These are phyloP conservation scores for Straminergon stramineum DNA, from an alignment of 225 moss, liverwort and hornwort species.

Conservation along the genomic window DNA sequence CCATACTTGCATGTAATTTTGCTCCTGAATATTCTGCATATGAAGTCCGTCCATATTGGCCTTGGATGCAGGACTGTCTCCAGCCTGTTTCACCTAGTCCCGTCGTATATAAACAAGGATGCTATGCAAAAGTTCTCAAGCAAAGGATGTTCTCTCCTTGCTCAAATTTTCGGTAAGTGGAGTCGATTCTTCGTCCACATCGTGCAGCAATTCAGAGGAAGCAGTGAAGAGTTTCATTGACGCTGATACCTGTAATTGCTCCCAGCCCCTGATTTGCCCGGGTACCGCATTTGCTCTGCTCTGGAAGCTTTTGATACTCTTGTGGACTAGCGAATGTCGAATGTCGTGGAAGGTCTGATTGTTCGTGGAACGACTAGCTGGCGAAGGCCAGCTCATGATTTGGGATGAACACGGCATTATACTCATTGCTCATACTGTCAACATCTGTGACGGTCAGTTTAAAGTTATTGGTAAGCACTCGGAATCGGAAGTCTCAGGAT, in stretches of 20 bases:
- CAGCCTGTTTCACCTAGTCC: background rate
- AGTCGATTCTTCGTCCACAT: background rate
- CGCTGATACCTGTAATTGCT: slow-evolving; percentile 49
- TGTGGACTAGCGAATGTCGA: slow-evolving; percentile 45
- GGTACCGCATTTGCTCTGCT: slow-evolving; percentile 21
- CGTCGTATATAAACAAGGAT: too few species aligned
- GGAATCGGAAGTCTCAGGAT: background rate
- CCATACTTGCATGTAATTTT: too few species aligned
- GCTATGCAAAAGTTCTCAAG: too few species aligned
- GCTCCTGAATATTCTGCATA: too few species aligned
- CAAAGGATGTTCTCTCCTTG: background rate
- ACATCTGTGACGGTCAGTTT: slow-evolving; percentile 42
- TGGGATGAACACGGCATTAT: too few species aligned
- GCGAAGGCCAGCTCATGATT: too few species aligned
- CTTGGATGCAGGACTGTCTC: too few species aligned
- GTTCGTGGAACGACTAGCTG: slow-evolving; percentile 83
- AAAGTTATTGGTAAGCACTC: slow-evolving; percentile 46
- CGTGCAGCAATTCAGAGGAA: slow-evolving; percentile 49
- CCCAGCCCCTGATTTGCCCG: too few species aligned
- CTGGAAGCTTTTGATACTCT: slow-evolving; percentile 52
- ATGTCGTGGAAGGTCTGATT: slow-evolving; percentile 60
- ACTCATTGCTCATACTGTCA: slow-evolving; percentile 64
- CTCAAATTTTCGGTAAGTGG: background rate
- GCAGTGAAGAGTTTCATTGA: slow-evolving; percentile 25
- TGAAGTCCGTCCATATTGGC: too few species aligned